A percentile compares a stretch with the other conserved stretches of the same genome.
Conservation (phyloP, 106 monocot genomes). For the Acorus calamus region DNA sequence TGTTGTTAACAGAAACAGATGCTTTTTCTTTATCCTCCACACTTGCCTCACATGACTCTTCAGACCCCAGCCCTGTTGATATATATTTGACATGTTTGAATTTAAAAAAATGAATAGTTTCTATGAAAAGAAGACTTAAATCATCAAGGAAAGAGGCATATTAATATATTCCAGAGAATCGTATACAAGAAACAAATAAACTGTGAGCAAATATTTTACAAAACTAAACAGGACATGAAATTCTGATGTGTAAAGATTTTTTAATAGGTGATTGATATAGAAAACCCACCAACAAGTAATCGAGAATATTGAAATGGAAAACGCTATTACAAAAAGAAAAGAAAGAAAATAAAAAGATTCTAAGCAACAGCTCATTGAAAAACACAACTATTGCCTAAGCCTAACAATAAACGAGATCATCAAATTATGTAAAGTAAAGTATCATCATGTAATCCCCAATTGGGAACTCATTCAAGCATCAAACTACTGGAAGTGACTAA, state of each 20-base stretch:
- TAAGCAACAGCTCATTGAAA: no score
- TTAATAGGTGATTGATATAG: not conserved
- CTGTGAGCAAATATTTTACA: not conserved
- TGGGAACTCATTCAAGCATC: no score
- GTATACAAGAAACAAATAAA: not conserved
- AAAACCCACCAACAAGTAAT: not conserved
- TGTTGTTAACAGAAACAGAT: constrained; percentile 33
- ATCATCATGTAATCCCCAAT: no score
- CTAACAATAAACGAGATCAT: no score
- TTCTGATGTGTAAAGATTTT: no score
- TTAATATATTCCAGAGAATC: not conserved
- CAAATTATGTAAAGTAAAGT: no score
- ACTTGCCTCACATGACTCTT: constrained; percentile 52
- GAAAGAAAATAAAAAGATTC: no score
- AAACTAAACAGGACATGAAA: no score
- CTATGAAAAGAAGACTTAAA: not conserved
- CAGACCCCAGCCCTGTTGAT: constrained; percentile 42
- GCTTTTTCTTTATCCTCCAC: constrained; percentile 77
- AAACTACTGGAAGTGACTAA: no score
- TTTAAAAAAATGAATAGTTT: not conserved
- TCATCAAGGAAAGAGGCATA: not conserved
- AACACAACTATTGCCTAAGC: no score
- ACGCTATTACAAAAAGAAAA: no score
- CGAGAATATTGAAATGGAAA: not conserved
- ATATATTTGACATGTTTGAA: not conserved